These are phyloP conservation scores for Diaporthe helianthi DNA, from an alignment of 2,329 filamentous ascomycete species.

Conservation along the genomic window DNA sequence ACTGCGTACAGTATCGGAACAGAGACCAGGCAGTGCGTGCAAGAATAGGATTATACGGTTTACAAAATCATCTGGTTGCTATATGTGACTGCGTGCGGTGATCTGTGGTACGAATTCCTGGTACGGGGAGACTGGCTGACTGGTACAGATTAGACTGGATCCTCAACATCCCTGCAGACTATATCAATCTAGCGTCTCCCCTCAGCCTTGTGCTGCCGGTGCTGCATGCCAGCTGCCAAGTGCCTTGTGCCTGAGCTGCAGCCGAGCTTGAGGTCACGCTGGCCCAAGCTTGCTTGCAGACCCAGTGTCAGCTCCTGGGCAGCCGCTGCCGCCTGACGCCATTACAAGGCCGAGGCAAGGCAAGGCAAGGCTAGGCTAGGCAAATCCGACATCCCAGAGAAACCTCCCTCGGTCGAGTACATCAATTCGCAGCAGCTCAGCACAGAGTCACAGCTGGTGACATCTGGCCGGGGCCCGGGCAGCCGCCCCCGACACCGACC, in stretches of 20 bases:
- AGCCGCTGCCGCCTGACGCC: conserved; percentile 21
- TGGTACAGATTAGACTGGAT: background rate
- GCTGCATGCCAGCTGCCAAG: conserved; percentile 2
- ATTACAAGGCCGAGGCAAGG: conserved; percentile 20
- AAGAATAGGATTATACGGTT: background rate
- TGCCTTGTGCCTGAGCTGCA: conserved; percentile 12
- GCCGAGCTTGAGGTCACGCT: conserved; percentile 15
- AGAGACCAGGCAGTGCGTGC: background rate
- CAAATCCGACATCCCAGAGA: background rate
- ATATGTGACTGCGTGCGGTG: background rate
- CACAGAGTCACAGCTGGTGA: background rate
- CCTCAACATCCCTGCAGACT: conserved; percentile 6
- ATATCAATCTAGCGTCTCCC: background rate
- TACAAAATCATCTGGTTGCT: background rate
- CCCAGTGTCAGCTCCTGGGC: conserved; percentile 17
- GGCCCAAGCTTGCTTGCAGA: conserved; percentile 19
- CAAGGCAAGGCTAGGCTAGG: conserved; percentile 7
- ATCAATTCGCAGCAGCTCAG: background rate
- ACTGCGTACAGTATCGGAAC: background rate
- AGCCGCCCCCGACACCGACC: background rate
- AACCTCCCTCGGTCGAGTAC: background rate
- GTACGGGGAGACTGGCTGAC: background rate
- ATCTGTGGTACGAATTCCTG: background rate
- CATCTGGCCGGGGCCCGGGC: background rate
- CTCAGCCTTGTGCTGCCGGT: conserved; percentile 17